Conservation (phyloP, 2,329 filamentous ascomycete genomes). For the Fusarium nodosum region DNA sequence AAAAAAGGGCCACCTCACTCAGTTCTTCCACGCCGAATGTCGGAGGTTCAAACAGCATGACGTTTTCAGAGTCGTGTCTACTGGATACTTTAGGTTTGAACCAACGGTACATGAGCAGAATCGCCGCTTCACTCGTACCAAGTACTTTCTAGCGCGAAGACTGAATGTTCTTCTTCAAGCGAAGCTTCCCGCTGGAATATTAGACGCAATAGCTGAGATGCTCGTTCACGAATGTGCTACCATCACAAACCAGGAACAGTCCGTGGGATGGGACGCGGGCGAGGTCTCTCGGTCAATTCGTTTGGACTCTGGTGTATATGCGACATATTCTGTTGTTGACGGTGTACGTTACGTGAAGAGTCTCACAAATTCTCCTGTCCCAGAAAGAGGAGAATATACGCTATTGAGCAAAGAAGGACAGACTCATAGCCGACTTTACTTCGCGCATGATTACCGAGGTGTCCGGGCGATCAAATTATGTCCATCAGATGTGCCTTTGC, state of each 20-base stretch:
- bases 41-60: neutral
- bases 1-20: neutral
- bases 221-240: neutral
- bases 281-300: neutral
- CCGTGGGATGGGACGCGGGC: accelerated
- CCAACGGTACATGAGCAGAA: neutral
- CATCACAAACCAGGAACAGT: neutral
- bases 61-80: neutral
- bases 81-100: neutral
- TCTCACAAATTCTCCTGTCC: neutral
- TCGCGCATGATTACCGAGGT: neutral
- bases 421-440: neutral
- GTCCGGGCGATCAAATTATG: neutral
- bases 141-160: neutral
- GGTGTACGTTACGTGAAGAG: neutral
- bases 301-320: neutral
- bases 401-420: neutral
- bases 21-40: neutral
- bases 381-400: neutral
- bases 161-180: neutral
- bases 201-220: neutral
- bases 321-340: neutral
- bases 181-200: neutral
- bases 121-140: neutral
- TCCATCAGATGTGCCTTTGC: too few relatives aligned